phyloP scores from a whole-genome alignment of 2,329 filamentous ascomycete genomes.

The Curvularia verruculosa region DNA sequence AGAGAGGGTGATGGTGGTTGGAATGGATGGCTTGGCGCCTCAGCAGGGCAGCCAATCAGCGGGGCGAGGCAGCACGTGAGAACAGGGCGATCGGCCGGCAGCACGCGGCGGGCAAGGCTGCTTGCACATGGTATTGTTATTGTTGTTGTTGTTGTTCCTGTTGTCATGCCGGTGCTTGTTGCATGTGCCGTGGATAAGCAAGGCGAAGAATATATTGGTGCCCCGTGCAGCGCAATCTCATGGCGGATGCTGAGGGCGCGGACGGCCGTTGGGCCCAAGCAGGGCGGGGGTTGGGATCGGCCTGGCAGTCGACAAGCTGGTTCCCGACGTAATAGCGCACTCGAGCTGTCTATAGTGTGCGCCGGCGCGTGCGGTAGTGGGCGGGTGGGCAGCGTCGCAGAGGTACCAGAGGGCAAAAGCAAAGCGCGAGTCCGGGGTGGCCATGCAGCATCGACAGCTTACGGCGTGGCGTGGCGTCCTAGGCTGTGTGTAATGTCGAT shows the following conservation, averaged over 20 bases:
- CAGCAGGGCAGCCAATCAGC: slow-evolving; percentile 10
- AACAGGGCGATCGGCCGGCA: neutral
- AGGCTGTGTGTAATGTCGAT: neutral
- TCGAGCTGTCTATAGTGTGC: slow-evolving; percentile 2
- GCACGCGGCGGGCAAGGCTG: neutral
- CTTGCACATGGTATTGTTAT: neutral
- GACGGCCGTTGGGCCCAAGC: slow-evolving; percentile 1
- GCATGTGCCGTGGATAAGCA: neutral
- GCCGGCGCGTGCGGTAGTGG: neutral
- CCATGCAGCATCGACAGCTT: slow-evolving; percentile 2
- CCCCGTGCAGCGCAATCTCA: neutral
- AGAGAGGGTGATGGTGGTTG: slow-evolving; percentile 1
- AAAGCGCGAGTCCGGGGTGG: neutral
- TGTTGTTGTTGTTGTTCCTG: neutral
- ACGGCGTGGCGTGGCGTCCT: neutral
- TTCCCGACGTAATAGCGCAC: slow-evolving; percentile 12
- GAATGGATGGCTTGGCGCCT: slow-evolving; percentile 4
- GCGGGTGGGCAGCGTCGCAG: neutral
- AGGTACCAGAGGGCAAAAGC: too few species aligned
- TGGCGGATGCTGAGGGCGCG: neutral
- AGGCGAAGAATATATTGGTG: neutral
- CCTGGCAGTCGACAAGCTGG: slow-evolving; percentile 3
- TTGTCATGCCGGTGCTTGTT: neutral
- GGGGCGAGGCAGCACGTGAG: neutral
- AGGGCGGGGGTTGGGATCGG: slow-evolving; percentile 6